Evolutionary conservation across 441 rosid genomes (phyloP), one percentile per base, ranked within the genome.

Genomic region (Adansonia gregorii): DNA sequence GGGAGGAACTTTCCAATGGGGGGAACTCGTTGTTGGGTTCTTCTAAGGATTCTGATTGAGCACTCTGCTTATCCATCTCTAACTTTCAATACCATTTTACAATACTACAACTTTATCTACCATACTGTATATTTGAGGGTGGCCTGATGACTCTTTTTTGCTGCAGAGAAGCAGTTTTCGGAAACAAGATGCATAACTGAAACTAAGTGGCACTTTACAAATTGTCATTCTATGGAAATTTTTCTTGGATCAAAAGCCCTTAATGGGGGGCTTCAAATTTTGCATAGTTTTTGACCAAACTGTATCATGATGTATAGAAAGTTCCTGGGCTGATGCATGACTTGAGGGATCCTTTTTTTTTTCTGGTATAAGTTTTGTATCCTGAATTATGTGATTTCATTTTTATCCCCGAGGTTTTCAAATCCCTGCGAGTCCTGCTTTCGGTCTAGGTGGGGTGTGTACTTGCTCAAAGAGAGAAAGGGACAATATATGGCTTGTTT

Each of bases 91-190:
- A 73, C 70, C 54, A 72, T 60, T 61, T 66, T 63, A 76, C 61
- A 72, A 78, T 82, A 82, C 75, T 79, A 67, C 72, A 67, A 76
- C 76, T 78, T 74, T 64, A 82, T 80, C 85, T 84, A 84, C 87
- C 89, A 87, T 84, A 75, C 85, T 82, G 83, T 85, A 85, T 88
- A 86, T 45, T 82, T 80, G 81, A 84, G 86, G 93, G 86, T 82
- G 92, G 78, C 85, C 75, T 80, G 83, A 80, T 80, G 45, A 75
- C 77, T 55, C 64, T 84, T 81, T 70, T 81, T 79, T 82, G 88
- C 82, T 75, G 67, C 83, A 85, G 86, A 82, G 87, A 81, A 78
- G 79, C 85, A 80, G 83, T 79, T 84, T 86, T 78, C 80, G 73
- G 82, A 78, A 75, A 74, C 69, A 39, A 66, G 76, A 80, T 76